Percentiles rank a stretch among this genome's conserved stretches.
These are phyloP conservation scores for Pyrus communis DNA, from an alignment of 306 rosid species.

Conservation along the genomic window DNA sequence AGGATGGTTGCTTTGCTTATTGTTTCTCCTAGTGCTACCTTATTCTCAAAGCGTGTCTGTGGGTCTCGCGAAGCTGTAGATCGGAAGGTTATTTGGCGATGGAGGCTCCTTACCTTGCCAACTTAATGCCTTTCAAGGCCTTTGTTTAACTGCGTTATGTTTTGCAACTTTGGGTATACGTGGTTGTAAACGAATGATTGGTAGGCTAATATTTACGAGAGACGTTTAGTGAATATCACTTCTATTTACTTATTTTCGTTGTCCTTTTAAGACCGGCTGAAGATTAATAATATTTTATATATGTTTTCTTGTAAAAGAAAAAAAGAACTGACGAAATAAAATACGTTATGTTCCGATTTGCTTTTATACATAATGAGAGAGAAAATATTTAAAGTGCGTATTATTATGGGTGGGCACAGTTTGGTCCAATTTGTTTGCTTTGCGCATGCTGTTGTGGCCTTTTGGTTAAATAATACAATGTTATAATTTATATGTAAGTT, in stretches of 20 bases:
- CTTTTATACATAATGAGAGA: too few relatives aligned
- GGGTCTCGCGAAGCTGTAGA: not conserved
- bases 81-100: not conserved
- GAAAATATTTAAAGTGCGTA: too few relatives aligned
- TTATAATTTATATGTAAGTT: too few relatives aligned
- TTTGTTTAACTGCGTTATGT: not conserved
- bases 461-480: too few relatives aligned
- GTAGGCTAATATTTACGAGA: not conserved
- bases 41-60: not conserved
- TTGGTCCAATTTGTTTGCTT: too few relatives aligned
- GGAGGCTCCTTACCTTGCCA: not conserved
- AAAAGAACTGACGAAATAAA: too few relatives aligned
- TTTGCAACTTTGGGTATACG: not conserved
- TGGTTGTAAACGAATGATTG: not conserved
- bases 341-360: not conserved
- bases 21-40: not conserved
- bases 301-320: not conserved
- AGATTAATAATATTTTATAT: too few relatives aligned
- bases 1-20: not conserved
- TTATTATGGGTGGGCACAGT: too few relatives aligned
- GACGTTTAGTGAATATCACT: not conserved
- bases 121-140: not conserved
- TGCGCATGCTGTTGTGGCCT: too few relatives aligned
- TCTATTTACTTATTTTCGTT: not conserved
- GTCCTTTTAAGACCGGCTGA: too few relatives aligned